These are phyloP conservation scores for Leishmania major DNA, from an alignment of 208 protist species.

Conservation along the genomic window DNA sequence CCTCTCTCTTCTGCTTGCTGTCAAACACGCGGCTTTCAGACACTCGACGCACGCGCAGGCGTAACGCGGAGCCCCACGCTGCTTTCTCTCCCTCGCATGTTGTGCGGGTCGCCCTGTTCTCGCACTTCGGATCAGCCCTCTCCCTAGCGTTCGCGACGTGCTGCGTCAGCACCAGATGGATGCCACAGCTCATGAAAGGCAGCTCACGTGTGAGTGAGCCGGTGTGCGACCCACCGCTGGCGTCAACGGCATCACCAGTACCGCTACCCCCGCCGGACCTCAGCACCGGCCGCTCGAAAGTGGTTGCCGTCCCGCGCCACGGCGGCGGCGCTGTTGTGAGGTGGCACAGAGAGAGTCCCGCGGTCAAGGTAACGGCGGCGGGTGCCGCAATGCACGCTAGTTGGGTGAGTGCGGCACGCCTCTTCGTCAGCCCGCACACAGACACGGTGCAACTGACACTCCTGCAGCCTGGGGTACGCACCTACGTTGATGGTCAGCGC, in stretches of 20 bases:
- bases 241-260: not conserved
- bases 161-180: not conserved
- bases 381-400: not conserved
- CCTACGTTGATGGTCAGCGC: constrained; percentile 28
- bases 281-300: not conserved
- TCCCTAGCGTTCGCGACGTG: not conserved
- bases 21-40: not conserved
- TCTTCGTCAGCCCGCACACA: constrained; percentile 6
- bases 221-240: too few species aligned
- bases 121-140: not conserved
- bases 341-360: not conserved
- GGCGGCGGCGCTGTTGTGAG: constrained; percentile 6
- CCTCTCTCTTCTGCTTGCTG: not conserved
- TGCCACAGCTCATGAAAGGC: not conserved
- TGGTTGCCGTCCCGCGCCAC: not conserved
- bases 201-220: not conserved
- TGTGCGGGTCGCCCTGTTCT: not conserved
- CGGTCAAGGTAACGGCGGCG: not conserved
- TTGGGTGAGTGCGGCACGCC: constrained; percentile 14
- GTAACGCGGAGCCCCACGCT: not conserved
- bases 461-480: not conserved
- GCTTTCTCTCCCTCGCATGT: not conserved
- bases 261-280: not conserved
- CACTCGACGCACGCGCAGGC: not conserved
- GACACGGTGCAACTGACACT: constrained; percentile 22